Evolutionary conservation across 1,284 basidiomycete species (phyloP), one percentile per base, ranked within the genome.

Genomic region (Ustilago crameri): DNA sequence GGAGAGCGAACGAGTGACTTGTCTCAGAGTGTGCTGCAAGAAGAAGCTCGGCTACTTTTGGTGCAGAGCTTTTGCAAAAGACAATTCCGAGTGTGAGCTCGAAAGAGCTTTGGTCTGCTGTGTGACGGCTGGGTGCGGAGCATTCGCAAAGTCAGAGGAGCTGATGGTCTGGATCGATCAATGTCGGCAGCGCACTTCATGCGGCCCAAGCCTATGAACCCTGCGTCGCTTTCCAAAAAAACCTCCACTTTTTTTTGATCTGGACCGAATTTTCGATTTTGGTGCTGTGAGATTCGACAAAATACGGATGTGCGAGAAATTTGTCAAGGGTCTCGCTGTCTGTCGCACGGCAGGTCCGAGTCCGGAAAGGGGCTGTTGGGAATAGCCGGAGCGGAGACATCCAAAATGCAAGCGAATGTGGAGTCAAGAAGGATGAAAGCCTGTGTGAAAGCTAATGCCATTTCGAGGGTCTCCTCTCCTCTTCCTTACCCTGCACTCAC

Each of bases 111-210:
- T 30, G 7, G 30, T 12, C 12, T 30, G 5, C 30, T 30, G 12
- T 30, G 30, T 5, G 5, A 30, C 30, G 12, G 30, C 30, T 30
- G 12, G 30, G 30, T 30, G 30, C 30, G 30, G 12, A 30, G 5
- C 12, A 7, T 30, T 30, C 30, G 30, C 30, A 30, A 5, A n/a
- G 5, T 12, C 7, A 30, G 30, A 30, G 7, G 30, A 30, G 7
- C 30, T 9, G 35, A 37, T 37, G 35, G 35, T 37, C 35, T 37
- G 35, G 35, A 50, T 50, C 48, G 48, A 32, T 50, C 48, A 37
- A 50, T 50, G 35, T 17, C 35, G 22, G 37, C 20, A 40, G 48
- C 35, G n/a, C 18, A 32, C 24, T 26, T 24, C 22, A 50, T 40
- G 48, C 37, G 30, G n/a, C 30, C 30, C 7, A 30, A 40, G 35